Conservation (phyloP, 1,284 basidiomycete genomes). For the Apiotrichum brassicae region DNA sequence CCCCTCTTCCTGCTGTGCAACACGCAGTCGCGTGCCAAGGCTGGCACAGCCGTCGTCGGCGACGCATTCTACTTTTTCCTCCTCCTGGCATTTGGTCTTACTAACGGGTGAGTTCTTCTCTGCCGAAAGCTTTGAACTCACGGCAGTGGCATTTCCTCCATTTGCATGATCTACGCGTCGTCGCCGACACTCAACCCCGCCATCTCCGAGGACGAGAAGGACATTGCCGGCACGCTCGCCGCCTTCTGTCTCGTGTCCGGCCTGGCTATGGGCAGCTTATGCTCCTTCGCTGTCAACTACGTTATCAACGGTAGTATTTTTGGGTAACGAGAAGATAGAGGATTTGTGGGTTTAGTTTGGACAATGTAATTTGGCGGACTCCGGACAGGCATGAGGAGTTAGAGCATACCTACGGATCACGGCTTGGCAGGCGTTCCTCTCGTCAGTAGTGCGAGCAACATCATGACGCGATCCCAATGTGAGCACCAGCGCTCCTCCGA, state of each 20-base stretch:
- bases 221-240: slow-evolving; percentile 71
- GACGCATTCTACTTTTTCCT: slow-evolving; percentile 68
- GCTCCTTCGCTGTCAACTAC: slow-evolving; percentile 64
- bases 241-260: slow-evolving; percentile 73
- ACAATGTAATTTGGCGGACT: no score
- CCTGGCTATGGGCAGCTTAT: slow-evolving; percentile 63
- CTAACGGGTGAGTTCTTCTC: slow-evolving; percentile 59
- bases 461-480: no score
- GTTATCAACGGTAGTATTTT: slow-evolving; percentile 21
- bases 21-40: slow-evolving; percentile 21
- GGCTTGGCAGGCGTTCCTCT: no score
- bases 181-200: slow-evolving; percentile 41
- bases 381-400: no score
- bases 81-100: slow-evolving; percentile 63
- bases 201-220: slow-evolving; percentile 59
- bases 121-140: slow-evolving; percentile 11
- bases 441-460: no score
- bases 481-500: no score
- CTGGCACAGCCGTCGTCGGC: slow-evolving; percentile 56
- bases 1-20: slow-evolving; percentile 81
- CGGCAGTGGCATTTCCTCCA: slow-evolving; percentile 34
- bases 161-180: slow-evolving; percentile 45
- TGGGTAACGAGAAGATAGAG: slow-evolving; percentile 6
- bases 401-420: no score
- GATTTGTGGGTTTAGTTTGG: no score